A percentile compares a stretch with the other conserved stretches of the same genome.
Conservation (phyloP, 148 eudicot species). For the Rhododendron mucronatum region DNA sequence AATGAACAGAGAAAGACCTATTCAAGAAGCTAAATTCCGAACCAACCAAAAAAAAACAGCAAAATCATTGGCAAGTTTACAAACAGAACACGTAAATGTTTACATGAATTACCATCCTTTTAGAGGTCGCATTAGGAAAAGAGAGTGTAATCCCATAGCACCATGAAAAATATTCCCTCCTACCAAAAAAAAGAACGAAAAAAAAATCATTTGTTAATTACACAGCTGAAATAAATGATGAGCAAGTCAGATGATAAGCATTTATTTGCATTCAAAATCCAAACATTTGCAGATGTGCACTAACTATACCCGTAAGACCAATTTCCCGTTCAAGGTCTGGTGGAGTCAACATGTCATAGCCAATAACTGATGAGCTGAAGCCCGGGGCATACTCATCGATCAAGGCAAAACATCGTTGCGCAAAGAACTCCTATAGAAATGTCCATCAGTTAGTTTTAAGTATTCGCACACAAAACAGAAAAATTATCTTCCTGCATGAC, state of each 20-base stretch:
- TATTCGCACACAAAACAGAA: not conserved
- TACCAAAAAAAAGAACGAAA: conserved; percentile 14
- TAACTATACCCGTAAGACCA: conserved; percentile 73
- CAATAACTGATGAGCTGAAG: conserved; percentile 85
- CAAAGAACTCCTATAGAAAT: conserved; percentile 65
- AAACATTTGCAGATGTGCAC: not conserved
- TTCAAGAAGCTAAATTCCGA: not conserved
- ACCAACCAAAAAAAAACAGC: not conserved
- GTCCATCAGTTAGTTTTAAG: not conserved
- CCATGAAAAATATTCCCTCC: conserved; percentile 99
- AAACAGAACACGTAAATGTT: not conserved
- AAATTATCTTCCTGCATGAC: not conserved
- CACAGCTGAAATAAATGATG: not conserved
- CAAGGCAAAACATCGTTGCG: conserved; percentile 71
- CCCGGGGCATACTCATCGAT: conserved; percentile 96
- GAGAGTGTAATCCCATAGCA: conserved; percentile 91
- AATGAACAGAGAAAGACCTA: not conserved
- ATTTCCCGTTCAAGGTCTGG: conserved; percentile 90
- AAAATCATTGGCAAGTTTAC: not conserved
- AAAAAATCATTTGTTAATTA: not conserved
- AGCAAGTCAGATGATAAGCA: not conserved
- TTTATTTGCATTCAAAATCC: not conserved
- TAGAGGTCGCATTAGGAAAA: conserved; percentile 87
- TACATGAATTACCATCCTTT: conserved; percentile 78
- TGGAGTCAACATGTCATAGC: conserved; percentile 97